A percentile compares a stretch with the other conserved stretches of the same genome.
phyloP scores from a whole-genome alignment of 345 rosid genomes.

The Citrus medica region DNA sequence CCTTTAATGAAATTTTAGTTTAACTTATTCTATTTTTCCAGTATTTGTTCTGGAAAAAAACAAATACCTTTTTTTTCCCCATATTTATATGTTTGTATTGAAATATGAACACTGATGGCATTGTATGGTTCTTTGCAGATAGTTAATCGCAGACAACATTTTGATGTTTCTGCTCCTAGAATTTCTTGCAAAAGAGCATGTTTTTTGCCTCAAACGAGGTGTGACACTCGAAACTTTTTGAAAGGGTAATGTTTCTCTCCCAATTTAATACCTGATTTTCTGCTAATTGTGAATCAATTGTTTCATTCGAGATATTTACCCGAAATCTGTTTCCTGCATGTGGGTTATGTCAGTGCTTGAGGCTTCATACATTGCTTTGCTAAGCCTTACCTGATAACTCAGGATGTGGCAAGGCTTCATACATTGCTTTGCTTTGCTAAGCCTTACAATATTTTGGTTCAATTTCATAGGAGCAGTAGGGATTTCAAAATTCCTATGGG shows the following conservation, averaged over 20 bases:
- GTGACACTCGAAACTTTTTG: background rate
- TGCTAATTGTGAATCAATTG: background rate
- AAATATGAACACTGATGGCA: background rate
- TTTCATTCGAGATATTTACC: background rate
- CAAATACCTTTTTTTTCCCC: no score
- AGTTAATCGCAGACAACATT: conserved; percentile 20
- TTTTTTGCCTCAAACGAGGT: conserved; percentile 29
- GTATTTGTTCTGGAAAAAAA: background rate
- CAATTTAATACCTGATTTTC: background rate
- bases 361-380: background rate
- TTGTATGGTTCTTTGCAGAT: conserved; percentile 33
- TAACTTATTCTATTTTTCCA: background rate
- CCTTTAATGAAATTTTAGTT: background rate
- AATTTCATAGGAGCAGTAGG: background rate
- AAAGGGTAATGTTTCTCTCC: conserved; percentile 21
- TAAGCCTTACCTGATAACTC: background rate
- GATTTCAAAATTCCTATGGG: no score
- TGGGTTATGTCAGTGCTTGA: background rate
- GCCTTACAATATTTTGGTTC: background rate
- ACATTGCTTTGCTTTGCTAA: background rate
- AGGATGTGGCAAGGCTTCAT: background rate
- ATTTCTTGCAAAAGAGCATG: conserved; percentile 25
- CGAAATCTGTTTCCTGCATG: background rate
- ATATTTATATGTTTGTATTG: background rate
- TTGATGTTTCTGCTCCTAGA: conserved; percentile 10